These are phyloP conservation scores for Aspergillus incahuasiensis DNA, from an alignment of 495 filamentous ascomycete species.

Conservation along the genomic window DNA sequence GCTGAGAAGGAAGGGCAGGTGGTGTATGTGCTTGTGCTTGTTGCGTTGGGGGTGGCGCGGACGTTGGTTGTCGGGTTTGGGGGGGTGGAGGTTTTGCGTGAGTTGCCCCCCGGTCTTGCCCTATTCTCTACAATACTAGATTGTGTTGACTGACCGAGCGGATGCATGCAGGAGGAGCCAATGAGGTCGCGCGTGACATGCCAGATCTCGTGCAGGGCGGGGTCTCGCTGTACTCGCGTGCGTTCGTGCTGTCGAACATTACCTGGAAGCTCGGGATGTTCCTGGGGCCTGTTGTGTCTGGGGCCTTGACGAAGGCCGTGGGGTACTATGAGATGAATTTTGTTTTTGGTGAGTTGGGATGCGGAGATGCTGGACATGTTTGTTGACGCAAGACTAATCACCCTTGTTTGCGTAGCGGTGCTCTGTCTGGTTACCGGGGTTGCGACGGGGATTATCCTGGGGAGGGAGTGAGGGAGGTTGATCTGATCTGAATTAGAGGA, in stretches of 20 bases:
- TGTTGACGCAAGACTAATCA: too few relatives aligned
- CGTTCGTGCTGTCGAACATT: conserved; percentile 31
- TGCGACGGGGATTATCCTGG: background rate
- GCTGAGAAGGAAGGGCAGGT: conserved; percentile 15
- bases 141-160: too few relatives aligned
- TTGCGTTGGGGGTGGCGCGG: conserved; percentile 16
- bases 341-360: conserved; percentile 5
- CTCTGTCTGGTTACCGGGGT: background rate
- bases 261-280: conserved; percentile 33
- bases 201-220: conserved; percentile 30
- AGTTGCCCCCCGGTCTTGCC: too few relatives aligned
- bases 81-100: background rate
- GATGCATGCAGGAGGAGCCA: background rate
- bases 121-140: too few relatives aligned
- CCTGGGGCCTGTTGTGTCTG: conserved; percentile 31
- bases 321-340: conserved; percentile 23
- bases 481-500: too few relatives aligned
- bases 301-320: conserved; percentile 23
- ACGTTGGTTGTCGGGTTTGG: conserved; percentile 27
- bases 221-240: conserved; percentile 31
- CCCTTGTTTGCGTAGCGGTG: background rate
- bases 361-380: too few relatives aligned
- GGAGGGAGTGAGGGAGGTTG: background rate
- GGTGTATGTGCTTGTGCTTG: conserved; percentile 19
- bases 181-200: background rate